A percentile compares a stretch with the other conserved stretches of the same genome.
These are phyloP conservation scores for Arthrobotrys iridis DNA, from an alignment of 2,329 filamentous ascomycete genomes.

Conservation along the genomic window DNA sequence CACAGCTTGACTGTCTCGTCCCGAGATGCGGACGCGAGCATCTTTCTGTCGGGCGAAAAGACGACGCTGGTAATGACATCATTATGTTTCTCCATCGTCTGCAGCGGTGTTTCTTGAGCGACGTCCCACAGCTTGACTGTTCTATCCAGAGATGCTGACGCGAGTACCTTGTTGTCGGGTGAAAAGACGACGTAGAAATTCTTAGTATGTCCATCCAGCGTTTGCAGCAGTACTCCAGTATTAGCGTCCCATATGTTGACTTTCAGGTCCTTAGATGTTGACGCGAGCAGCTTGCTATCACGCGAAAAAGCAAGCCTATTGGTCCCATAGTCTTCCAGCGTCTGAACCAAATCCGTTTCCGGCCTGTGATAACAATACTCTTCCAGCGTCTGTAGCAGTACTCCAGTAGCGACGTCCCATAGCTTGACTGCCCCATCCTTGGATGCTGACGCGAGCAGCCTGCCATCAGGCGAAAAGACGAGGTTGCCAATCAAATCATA, in stretches of 20 bases:
- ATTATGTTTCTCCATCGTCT: too few species aligned
- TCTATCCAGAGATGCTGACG: neutral
- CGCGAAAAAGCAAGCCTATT: too few species aligned
- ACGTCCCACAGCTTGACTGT: too few species aligned
- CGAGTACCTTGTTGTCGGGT: neutral
- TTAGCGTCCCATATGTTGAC: neutral
- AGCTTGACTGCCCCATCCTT: neutral
- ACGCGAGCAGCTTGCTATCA: too few species aligned
- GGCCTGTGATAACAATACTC: too few species aligned
- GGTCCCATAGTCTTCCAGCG: too few species aligned
- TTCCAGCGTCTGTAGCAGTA: too few species aligned
- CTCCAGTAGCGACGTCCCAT: too few species aligned
- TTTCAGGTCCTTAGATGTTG: neutral
- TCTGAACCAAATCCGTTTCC: too few species aligned
- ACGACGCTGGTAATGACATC: too few species aligned
- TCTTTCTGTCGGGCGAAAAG: neutral
- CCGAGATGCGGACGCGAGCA: neutral
- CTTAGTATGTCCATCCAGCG: neutral
- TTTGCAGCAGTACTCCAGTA: neutral
- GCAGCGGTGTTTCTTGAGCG: neutral
- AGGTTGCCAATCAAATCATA: neutral
- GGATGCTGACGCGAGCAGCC: conserved; percentile 1
- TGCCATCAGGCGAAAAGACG: neutral
- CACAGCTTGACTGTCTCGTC: neutral
- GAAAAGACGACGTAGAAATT: neutral